A percentile compares a stretch with the other conserved stretches of the same genome.
Evolutionary conservation across 73 alveolate species (phyloP).

Genomic region (Paramecium sexaurelia): DNA sequence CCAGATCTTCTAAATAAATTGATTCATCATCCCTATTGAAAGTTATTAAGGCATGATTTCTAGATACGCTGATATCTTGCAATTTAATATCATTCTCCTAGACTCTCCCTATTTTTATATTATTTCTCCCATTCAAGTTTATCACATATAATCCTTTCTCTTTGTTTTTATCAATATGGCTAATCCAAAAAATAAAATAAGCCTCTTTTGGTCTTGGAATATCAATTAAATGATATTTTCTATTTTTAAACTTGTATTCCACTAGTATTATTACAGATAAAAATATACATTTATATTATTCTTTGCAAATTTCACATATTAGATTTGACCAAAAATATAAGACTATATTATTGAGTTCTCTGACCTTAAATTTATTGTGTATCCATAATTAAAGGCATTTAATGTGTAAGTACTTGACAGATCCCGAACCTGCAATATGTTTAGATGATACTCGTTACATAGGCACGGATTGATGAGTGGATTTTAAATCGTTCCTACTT

Average conservation of each 20-base stretch:
- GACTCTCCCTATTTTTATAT: constrained; percentile 35
- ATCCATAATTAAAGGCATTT: constrained; percentile 47
- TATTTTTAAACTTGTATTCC: constrained; percentile 28
- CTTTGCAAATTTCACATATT: constrained; percentile 28
- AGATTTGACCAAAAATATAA: constrained; percentile 12
- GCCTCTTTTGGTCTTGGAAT: constrained; percentile 60
- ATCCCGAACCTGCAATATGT: constrained; percentile 53
- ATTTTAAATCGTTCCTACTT: constrained; percentile 23
- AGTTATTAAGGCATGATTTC: constrained; percentile 10
- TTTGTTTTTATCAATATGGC: constrained; percentile 52
- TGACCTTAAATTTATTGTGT: constrained; percentile 16
- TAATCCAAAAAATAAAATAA: constrained; percentile 31
- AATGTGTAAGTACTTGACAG: constrained; percentile 42
- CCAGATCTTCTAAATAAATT: neutral
- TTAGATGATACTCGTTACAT: neutral
- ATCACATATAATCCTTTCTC: constrained; percentile 58
- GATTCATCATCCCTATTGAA: neutral
- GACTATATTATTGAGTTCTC: constrained; percentile 15
- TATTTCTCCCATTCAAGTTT: constrained; percentile 26
- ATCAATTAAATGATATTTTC: constrained; percentile 12
- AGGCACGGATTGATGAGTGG: constrained; percentile 33
- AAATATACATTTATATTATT: constrained; percentile 4
- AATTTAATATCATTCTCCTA: constrained; percentile 49
- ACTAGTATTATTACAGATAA: neutral
- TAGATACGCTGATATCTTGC: constrained; percentile 35